Conservation (phyloP, 179 eudicot species). For the Beta macrorhiza region DNA sequence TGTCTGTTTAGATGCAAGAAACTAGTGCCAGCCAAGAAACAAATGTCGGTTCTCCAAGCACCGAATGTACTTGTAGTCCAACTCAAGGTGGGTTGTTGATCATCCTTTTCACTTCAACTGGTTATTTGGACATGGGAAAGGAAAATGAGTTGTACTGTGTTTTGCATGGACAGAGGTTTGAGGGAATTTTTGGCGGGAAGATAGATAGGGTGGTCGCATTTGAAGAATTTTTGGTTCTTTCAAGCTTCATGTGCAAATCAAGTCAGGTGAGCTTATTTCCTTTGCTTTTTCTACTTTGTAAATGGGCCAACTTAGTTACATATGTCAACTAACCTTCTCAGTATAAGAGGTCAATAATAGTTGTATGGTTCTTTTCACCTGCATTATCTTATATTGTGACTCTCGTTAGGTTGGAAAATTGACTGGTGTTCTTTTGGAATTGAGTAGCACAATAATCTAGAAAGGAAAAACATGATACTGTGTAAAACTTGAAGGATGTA, state of each 20-base stretch:
- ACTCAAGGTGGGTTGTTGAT: slow-evolving; percentile 61
- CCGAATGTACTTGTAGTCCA: slow-evolving; percentile 95
- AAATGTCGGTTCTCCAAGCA: slow-evolving; percentile 91
- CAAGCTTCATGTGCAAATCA: slow-evolving; percentile 89
- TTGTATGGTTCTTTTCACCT: neutral
- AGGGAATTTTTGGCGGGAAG: slow-evolving; percentile 83
- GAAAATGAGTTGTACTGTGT: slow-evolving; percentile 16
- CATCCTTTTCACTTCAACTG: neutral
- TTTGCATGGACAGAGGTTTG: slow-evolving; percentile 69
- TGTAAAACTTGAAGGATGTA: neutral
- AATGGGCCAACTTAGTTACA: neutral
- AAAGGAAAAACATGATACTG: neutral
- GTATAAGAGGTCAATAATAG: neutral
- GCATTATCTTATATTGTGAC: neutral
- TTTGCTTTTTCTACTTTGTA: neutral
- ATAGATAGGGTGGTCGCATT: slow-evolving; percentile 78
- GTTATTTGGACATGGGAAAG: neutral
- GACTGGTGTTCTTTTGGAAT: neutral
- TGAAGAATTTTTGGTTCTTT: slow-evolving; percentile 80
- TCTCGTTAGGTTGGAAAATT: neutral
- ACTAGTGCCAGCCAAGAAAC: slow-evolving; percentile 86
- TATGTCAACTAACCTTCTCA: neutral
- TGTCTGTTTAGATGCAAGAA: slow-evolving; percentile 72
- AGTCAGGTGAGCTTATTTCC: slow-evolving; percentile 60
- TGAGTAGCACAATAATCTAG: neutral